Evolutionary conservation across 306 rosid species (phyloP).

Genomic region (Senna tora): DNA sequence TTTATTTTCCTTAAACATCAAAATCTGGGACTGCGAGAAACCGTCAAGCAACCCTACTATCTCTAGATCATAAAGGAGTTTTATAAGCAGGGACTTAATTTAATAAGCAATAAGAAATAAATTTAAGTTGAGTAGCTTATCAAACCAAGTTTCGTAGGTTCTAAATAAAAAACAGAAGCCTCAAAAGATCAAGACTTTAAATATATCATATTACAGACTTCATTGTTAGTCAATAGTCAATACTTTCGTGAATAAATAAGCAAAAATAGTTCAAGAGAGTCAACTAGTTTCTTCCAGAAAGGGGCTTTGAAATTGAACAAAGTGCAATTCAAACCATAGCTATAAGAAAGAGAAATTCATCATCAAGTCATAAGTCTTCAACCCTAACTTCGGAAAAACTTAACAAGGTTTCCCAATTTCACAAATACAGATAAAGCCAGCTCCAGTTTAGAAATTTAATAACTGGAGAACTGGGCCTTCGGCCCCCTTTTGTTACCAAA

Average conservation of each 20-base stretch:
- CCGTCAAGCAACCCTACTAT: background rate
- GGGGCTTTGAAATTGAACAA: background rate
- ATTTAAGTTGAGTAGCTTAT: background rate
- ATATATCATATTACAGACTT: background rate
- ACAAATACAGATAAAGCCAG: background rate
- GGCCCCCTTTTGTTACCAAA: too few species aligned
- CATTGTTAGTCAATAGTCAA: too few species aligned
- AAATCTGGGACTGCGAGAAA: background rate
- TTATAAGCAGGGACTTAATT: background rate
- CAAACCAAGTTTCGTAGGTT: background rate
- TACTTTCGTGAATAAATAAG: background rate
- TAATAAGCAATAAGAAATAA: background rate
- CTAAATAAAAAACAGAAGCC: background rate
- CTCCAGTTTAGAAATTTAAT: background rate
- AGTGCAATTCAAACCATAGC: background rate
- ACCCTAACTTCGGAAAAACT: background rate
- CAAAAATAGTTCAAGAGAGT: background rate
- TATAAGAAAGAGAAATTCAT: background rate
- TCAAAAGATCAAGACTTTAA: background rate
- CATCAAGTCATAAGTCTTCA: slow-evolving; percentile 6
- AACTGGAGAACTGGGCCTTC: too few species aligned
- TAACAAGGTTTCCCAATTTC: background rate
- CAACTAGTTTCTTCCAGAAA: background rate
- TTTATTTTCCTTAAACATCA: background rate
- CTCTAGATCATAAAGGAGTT: background rate